Evolutionary conservation across 2,329 filamentous ascomycete genomes (phyloP).

Genomic region (Blastomyces gilchristii): DNA sequence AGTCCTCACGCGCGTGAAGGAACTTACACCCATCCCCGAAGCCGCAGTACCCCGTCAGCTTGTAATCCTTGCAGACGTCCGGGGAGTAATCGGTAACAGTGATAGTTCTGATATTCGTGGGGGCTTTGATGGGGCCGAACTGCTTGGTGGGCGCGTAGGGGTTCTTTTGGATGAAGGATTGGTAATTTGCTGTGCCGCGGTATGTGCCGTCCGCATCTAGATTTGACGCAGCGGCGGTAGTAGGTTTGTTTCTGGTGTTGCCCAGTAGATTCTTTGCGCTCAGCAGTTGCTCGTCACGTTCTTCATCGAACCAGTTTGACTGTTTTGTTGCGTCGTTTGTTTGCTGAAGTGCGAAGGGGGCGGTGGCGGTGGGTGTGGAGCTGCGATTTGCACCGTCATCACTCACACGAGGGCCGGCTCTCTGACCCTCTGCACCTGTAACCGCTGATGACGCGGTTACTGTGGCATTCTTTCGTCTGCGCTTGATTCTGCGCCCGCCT

Average conservation of each 20-base stretch:
- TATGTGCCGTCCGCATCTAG: conserved; percentile 55
- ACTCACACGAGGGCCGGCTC: conserved; percentile 42
- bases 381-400: conserved; percentile 8
- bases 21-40: conserved; percentile 72
- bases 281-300: conserved; percentile 32
- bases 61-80: conserved; percentile 93
- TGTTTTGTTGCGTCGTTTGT: conserved; percentile 79
- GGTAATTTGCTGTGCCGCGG: conserved; percentile 62
- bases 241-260: conserved; percentile 21
- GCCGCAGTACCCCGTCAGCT: conserved; percentile 61
- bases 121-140: conserved; percentile 74
- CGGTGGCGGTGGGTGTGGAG: conserved; percentile 49
- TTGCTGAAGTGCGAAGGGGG: not conserved
- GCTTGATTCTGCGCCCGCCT: conserved; percentile 65
- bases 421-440: conserved; percentile 30
- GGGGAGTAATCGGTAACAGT: conserved; percentile 85
- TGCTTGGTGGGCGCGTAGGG: conserved; percentile 58
- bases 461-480: conserved; percentile 56
- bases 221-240: not conserved
- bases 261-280: conserved; percentile 39
- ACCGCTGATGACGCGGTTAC: conserved; percentile 53
- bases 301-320: conserved; percentile 80
- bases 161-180: conserved; percentile 70
- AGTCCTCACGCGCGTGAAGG: conserved; percentile 51
- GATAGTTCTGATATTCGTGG: conserved; percentile 81